phyloP scores from a whole-genome alignment of 352 stramenopile genomes.

The Globisporangium mamillatum region DNA sequence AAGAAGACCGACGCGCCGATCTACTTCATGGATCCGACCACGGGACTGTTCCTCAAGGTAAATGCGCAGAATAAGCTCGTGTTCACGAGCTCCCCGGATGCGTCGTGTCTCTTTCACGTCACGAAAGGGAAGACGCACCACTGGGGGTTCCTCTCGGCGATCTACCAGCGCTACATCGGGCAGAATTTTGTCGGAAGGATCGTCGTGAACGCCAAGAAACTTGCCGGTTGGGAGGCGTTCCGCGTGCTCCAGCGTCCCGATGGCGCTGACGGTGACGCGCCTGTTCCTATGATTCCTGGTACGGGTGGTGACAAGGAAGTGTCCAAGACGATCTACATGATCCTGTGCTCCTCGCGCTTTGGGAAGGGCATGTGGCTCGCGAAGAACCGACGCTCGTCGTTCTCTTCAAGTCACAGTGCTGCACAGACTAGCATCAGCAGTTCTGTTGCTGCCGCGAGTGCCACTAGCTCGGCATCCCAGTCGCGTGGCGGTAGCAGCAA shows the following conservation, averaged over 20 bases:
- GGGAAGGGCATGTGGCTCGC: constrained; percentile 82
- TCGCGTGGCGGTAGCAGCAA: background rate
- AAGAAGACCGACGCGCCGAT: constrained; percentile 42
- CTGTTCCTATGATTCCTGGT: background rate
- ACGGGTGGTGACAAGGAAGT: constrained; percentile 14
- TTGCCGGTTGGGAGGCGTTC: constrained; percentile 72
- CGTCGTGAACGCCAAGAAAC: constrained; percentile 59
- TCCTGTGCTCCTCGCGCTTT: constrained; percentile 74
- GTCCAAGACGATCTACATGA: constrained; percentile 50
- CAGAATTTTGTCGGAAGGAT: constrained; percentile 74
- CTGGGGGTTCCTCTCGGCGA: constrained; percentile 70
- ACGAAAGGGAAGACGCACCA: constrained; percentile 73
- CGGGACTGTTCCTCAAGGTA: constrained; percentile 49
- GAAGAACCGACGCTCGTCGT: constrained; percentile 29
- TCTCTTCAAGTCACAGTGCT: constrained; percentile 14
- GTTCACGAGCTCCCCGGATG: constrained; percentile 54
- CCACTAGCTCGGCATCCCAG: background rate
- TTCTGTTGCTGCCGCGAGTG: constrained; percentile 17
- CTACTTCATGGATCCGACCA: constrained; percentile 66
- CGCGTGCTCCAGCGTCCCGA: constrained; percentile 53
- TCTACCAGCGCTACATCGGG: constrained; percentile 63
- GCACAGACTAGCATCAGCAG: constrained; percentile 8
- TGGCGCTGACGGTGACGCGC: background rate
- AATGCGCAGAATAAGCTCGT: constrained; percentile 67
- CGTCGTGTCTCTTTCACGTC: constrained; percentile 73